Percentiles rank a stretch among this genome's conserved stretches.
These are phyloP conservation scores for Talaromyces albobiverticillius DNA, from an alignment of 2,329 filamentous ascomycete genomes.

Conservation along the genomic window DNA sequence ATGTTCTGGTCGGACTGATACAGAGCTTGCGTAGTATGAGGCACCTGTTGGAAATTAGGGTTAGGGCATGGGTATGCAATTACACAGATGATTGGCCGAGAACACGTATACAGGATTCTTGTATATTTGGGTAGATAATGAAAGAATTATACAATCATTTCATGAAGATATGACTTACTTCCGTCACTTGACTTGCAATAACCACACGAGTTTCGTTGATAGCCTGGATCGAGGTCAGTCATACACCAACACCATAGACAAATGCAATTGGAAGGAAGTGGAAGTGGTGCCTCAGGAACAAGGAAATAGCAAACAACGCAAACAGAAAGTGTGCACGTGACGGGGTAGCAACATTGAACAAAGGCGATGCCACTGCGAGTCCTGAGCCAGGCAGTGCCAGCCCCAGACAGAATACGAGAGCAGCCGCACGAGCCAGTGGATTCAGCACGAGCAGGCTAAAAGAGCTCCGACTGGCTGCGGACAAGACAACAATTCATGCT, in stretches of 20 bases:
- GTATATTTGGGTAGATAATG: too few species aligned
- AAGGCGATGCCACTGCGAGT: too few species aligned
- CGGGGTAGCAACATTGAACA: neutral
- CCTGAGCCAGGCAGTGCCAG: too few species aligned
- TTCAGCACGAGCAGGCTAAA: conserved; percentile 30
- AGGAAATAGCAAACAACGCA: neutral
- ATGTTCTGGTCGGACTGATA: conserved; percentile 42
- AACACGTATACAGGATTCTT: too few species aligned
- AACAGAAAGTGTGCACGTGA: conserved; percentile 3
- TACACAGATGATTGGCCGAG: neutral
- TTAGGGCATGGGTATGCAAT: conserved; percentile 1
- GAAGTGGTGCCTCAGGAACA: too few species aligned
- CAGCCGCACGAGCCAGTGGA: conserved; percentile 23
- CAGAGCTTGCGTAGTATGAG: conserved; percentile 46
- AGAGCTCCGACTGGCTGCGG: conserved; percentile 30
- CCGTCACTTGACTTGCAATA: conserved; percentile 47
- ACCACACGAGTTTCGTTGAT: conserved; percentile 47
- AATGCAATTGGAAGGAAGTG: too few species aligned
- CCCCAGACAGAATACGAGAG: too few species aligned
- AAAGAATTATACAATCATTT: too few species aligned
- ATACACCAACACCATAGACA: too few species aligned
- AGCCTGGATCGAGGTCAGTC: conserved; percentile 30
- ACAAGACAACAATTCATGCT: conserved; percentile 20
- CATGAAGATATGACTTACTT: too few species aligned
- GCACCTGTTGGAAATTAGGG: conserved; percentile 30